Evolutionary conservation across 2,329 filamentous ascomycete genomes (phyloP), one percentile per base, ranked within the genome.

Genomic region (Xylaria sp.): DNA sequence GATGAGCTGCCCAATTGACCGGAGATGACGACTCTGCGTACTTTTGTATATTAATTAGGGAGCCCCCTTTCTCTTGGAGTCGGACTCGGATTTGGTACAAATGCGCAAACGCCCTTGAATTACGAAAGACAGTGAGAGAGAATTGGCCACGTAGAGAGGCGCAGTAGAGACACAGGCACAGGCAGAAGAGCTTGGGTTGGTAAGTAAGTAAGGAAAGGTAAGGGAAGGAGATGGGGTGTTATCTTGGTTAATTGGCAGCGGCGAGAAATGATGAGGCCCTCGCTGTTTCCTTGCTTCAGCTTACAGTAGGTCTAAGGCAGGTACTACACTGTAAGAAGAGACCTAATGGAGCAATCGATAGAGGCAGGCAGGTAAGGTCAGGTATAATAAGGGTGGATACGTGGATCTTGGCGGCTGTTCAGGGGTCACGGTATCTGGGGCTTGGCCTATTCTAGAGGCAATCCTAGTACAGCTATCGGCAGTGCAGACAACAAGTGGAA

Each of bases 401-500:
- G 46, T 48, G 46, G 46, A 23, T 23, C 20, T 10, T 20, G 8
- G 20, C 46, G 46, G 46, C 3, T 49, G 20, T 49, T 20, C n/a
- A 43, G 41, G 46, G n/a, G n/a, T 48, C 46, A n/a, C n/a, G 23
- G n/a, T 48, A 48, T 20, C 18, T 46, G 46, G n/a, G n/a, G 46
- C 46, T 48, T 48, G 46, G 46, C n/a, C n/a, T 48, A 48, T 20
- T n/a, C n/a, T 36, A 36, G 33, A 46, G 43, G 6, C 7, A 20
- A 20, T 46, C 2, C 18, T 20, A 46, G 33, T n/a, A 8, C 43
- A 20, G 9, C n/a, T 48, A 48, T 48, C n/a, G 46, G 46, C 46
- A 49, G 46, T 49, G 46, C 46, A 23, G 46, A 49, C 46, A 12
- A 49, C 46, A 51, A 63, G 61, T 63, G 61, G 51, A 56, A 63